Conservation (phyloP, 345 rosid genomes). For the Citrus cavaleriei region DNA sequence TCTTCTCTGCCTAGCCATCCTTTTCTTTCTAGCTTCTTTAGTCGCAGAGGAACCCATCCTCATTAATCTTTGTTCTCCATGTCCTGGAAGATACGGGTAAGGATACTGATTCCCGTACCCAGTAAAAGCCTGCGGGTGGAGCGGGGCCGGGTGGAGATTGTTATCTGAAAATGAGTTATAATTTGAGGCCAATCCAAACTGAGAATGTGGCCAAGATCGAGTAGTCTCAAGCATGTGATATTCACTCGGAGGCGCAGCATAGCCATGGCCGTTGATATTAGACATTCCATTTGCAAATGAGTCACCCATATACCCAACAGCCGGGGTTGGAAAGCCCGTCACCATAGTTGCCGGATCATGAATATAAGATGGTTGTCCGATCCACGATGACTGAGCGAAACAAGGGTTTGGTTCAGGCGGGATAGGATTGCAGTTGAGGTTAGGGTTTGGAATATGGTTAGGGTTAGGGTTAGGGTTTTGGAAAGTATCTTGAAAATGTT, state of each 20-base stretch:
- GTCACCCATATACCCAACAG: conserved; percentile 41
- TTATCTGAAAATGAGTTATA: conserved; percentile 29
- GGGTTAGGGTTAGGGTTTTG: conserved; percentile 52
- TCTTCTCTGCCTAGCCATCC: conserved; percentile 96
- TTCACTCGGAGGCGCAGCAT: conserved; percentile 25
- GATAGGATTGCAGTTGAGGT: conserved; percentile 21
- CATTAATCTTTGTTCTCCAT: conserved; percentile 42
- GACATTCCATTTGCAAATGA: conserved; percentile 33
- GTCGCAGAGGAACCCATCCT: conserved; percentile 77
- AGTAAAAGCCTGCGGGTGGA: conserved; percentile 33
- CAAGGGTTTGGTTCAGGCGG: conserved; percentile 38
- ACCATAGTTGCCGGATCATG: conserved; percentile 27
- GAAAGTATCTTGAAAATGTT: conserved; percentile 29
- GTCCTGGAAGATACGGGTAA: conserved; percentile 41
- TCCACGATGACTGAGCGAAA: conserved; percentile 47
- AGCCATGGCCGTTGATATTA: conserved; percentile 25
- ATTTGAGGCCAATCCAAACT: conserved; percentile 35
- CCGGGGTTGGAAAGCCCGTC: conserved; percentile 28
- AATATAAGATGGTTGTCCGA: conserved; percentile 31
- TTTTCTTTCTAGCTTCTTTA: conserved; percentile 93
- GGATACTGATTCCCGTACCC: conserved; percentile 60
- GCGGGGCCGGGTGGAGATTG: conserved; percentile 23
- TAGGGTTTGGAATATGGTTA: conserved; percentile 25
- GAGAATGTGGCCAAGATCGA: conserved; percentile 47
- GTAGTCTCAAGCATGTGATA: conserved; percentile 43